Conservation (phyloP, 495 filamentous ascomycete species). For the Hypoxylon crocopeplum region DNA sequence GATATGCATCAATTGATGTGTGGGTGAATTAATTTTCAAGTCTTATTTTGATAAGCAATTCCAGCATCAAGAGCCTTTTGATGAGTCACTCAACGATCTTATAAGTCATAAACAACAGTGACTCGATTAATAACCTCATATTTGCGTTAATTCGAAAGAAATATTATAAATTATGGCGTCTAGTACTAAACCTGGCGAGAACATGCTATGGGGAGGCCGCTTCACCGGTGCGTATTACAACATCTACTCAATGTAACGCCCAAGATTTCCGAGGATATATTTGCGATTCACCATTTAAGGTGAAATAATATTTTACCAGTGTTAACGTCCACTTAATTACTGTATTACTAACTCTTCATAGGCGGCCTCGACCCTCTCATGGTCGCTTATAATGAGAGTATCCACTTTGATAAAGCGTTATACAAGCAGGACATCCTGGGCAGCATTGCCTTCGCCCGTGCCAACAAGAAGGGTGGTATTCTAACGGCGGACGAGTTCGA, state of each 20-base stretch:
- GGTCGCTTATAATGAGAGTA: slow-evolving; percentile 87
- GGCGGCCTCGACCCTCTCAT: slow-evolving; percentile 80
- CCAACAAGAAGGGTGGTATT: slow-evolving; percentile 78
- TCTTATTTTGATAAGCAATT: no score
- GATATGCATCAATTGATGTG: no score
- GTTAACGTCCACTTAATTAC: background rate
- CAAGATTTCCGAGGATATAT: no score
- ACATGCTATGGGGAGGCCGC: slow-evolving; percentile 85
- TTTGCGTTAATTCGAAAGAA: no score
- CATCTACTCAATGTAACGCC: background rate
- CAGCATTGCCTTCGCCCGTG: slow-evolving; percentile 86
- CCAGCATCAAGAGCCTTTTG: no score
- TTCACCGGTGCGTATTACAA: slow-evolving; percentile 68
- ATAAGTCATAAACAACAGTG: no score
- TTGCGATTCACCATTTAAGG: no score
- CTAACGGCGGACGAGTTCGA: slow-evolving; percentile 77
- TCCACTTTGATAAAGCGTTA: slow-evolving; percentile 82
- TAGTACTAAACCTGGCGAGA: slow-evolving; percentile 39
- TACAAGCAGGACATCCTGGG: slow-evolving; percentile 82
- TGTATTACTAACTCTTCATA: background rate
- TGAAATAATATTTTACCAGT: background rate
- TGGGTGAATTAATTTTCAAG: no score
- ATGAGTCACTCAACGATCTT: no score
- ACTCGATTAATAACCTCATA: no score
- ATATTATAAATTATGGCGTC: slow-evolving; percentile 16